phyloP scores from a whole-genome alignment of 306 rosid genomes.

The Datisca glomerata region DNA sequence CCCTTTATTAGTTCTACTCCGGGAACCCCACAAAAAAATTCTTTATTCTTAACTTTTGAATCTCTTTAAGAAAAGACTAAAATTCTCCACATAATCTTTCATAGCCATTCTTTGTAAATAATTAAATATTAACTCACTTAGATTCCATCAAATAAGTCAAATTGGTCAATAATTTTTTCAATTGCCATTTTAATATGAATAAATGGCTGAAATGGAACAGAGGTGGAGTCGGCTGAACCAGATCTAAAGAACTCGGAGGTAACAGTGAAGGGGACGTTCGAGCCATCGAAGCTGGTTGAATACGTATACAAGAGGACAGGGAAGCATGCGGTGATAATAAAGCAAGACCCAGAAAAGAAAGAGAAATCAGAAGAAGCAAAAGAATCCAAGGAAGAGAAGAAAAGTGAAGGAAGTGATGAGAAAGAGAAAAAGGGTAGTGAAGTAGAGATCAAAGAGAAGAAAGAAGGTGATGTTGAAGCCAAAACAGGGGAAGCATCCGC shows the following conservation, averaged over 20 bases:
- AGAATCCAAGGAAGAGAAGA: slow-evolving; percentile 8
- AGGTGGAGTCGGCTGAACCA: slow-evolving; percentile 74
- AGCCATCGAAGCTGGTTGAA: slow-evolving; percentile 48
- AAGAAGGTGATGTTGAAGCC: slow-evolving; percentile 17
- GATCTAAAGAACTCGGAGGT: slow-evolving; percentile 76
- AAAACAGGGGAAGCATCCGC: slow-evolving; percentile 7
- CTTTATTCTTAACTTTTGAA: too few species aligned
- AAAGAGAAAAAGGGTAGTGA: slow-evolving; percentile 17
- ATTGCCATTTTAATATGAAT: too few species aligned
- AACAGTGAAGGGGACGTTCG: slow-evolving; percentile 69
- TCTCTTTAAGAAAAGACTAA: too few species aligned
- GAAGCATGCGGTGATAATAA: slow-evolving; percentile 60
- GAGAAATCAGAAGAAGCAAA: slow-evolving; percentile 24
- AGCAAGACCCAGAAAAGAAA: slow-evolving; percentile 57
- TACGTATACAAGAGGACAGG: slow-evolving; percentile 73
- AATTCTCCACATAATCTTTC: too few species aligned
- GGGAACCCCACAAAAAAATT: too few species aligned
- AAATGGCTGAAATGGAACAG: too few species aligned
- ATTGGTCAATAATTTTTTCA: too few species aligned
- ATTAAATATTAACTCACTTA: too few species aligned
- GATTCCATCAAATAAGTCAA: too few species aligned
- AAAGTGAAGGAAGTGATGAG: slow-evolving; percentile 10
- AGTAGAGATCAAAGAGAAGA: slow-evolving; percentile 15
- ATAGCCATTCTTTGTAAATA: too few species aligned
- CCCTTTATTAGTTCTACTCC: too few species aligned